Percentiles rank a stretch among this genome's conserved stretches.
phyloP scores from a whole-genome alignment of 805 yeast species.

The Candida vaughaniae region DNA sequence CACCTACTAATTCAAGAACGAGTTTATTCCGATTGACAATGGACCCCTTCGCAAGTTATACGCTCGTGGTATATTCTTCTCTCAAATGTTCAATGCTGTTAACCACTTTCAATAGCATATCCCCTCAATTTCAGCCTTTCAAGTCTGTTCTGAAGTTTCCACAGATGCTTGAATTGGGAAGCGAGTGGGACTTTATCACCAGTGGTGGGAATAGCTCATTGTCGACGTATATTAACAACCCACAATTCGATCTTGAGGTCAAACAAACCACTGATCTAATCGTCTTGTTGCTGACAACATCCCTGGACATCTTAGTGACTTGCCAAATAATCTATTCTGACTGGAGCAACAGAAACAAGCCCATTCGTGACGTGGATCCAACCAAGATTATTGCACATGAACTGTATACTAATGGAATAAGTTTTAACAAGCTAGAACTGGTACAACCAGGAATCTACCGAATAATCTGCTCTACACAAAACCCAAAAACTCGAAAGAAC shows the following conservation, averaged over 20 bases:
- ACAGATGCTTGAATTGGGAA: constrained; percentile 22
- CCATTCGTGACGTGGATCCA: constrained; percentile 22
- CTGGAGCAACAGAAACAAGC: constrained; percentile 18
- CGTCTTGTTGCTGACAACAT: constrained; percentile 18
- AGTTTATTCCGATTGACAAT: constrained; percentile 29
- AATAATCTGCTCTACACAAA: constrained; percentile 47
- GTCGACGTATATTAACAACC: constrained; percentile 50
- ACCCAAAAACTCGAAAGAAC: constrained; percentile 22
- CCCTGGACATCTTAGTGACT: constrained; percentile 26
- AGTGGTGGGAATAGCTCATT: constrained; percentile 58
- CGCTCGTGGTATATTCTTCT: constrained; percentile 22
- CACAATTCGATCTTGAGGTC: constrained; percentile 45
- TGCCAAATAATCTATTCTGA: constrained; percentile 46
- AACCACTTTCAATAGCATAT: constrained; percentile 26
- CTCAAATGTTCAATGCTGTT: constrained; percentile 27
- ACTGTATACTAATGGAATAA: constrained; percentile 29
- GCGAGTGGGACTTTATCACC: constrained; percentile 43
- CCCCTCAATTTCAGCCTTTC: constrained; percentile 17
- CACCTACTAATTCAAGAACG: constrained; percentile 38
- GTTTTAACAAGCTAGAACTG: constrained; percentile 15
- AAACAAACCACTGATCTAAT: constrained; percentile 15
- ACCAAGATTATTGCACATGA: constrained; percentile 32
- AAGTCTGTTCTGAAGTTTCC: constrained; percentile 31
- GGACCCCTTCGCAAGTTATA: constrained; percentile 25
- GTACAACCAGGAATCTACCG: constrained; percentile 41